Base-by-base conservation (phyloP, 495 filamentous ascomycete genomes). In the Xylaria palmicola region DNA sequence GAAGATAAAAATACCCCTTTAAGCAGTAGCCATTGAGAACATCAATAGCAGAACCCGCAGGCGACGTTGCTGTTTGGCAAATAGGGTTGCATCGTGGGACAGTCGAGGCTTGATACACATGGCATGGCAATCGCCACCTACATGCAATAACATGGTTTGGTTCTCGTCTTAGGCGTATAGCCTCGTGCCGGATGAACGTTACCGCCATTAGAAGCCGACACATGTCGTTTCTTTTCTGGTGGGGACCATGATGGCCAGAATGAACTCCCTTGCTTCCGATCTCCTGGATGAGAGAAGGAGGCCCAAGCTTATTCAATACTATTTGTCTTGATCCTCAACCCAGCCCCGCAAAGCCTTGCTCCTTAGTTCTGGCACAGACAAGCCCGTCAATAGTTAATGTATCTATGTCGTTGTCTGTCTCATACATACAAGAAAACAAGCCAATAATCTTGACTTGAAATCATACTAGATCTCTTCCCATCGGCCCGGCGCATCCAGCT, bases 401-500 rank as follows among this genome's bases (percentile, higher is more conserved):
- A n/a, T n/a, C n/a, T n/a, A n/a, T n/a, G n/a, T n/a, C n/a, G n/a
- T n/a, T n/a, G n/a, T n/a, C n/a, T n/a, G n/a, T n/a, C n/a, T n/a
- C n/a, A n/a, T n/a, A n/a, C n/a, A n/a, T n/a, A n/a, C 6, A 36
- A 9, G 8, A 53, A 39, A 1, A 3, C 9, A 19, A 39, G 24
- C 20, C 50, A 39, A 53, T 53, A 53, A 13, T 26, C n/a, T 53
- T 12, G n/a, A 39, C 48, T 30, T n/a, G n/a, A n/a, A n/a, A n/a
- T n/a, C n/a, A n/a, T n/a, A n/a, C n/a, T n/a, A n/a, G n/a, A n/a
- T n/a, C n/a, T n/a, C n/a, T n/a, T n/a, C n/a, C n/a, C n/a, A n/a
- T n/a, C n/a, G n/a, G n/a, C n/a, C n/a, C n/a, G n/a, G n/a, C n/a
- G n/a, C n/a, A n/a, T n/a, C n/a, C n/a, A n/a, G n/a, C n/a, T n/a